Conservation (phyloP, 2,329 filamentous ascomycete species). For the Hymenoscyphus scutula region DNA sequence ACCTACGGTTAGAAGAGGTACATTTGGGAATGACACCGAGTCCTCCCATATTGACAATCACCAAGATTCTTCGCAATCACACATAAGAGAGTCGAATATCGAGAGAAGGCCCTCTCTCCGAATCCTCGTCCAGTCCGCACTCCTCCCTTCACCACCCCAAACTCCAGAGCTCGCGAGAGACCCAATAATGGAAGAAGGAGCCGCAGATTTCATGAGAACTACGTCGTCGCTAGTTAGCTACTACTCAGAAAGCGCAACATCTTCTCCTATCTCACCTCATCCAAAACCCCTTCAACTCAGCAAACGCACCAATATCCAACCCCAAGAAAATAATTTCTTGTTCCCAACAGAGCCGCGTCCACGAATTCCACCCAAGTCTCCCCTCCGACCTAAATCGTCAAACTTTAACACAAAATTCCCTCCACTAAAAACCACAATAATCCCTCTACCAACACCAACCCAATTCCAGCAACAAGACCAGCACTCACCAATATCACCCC, state of each 20-base stretch:
- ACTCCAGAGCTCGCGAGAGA: constrained; percentile 4
- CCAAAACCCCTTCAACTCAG: neutral
- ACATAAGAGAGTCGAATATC: neutral
- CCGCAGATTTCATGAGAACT: neutral
- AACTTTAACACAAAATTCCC: constrained; percentile 8
- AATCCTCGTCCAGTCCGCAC: constrained; percentile 10
- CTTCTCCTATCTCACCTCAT: neutral
- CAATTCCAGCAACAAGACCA: neutral
- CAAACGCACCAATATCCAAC: neutral
- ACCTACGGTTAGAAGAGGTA: neutral
- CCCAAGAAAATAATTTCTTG: neutral
- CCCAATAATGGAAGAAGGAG: constrained; percentile 3
- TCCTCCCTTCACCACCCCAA: constrained; percentile 12
- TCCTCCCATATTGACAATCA: neutral
- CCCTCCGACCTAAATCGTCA: constrained; percentile 2
- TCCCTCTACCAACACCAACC: neutral
- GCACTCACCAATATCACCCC: constrained; percentile 11
- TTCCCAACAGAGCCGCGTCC: neutral
- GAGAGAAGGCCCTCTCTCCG: constrained; percentile 8
- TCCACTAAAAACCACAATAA: neutral
- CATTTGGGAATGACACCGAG: constrained; percentile 12
- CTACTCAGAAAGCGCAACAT: constrained; percentile 8
- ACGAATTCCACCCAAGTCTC: constrained; percentile 10
- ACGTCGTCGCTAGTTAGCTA: neutral
- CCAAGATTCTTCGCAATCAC: neutral